Evolutionary conservation across 2,329 filamentous ascomycete genomes (phyloP).

Genomic region (Trichoderma oligosporum): DNA sequence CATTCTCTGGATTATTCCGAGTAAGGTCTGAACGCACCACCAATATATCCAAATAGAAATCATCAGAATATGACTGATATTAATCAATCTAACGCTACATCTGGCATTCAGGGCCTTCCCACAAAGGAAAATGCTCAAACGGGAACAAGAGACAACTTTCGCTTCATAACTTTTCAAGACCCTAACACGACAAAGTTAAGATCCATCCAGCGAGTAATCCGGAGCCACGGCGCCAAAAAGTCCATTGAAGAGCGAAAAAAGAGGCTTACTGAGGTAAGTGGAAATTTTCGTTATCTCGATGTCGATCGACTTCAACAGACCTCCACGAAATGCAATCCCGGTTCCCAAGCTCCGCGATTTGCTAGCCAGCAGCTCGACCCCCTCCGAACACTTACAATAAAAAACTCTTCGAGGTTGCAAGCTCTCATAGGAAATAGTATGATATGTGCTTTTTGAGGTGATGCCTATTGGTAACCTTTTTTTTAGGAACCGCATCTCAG

Average conservation of each 20-base stretch:
- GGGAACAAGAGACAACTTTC: background rate
- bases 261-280: background rate
- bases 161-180: background rate
- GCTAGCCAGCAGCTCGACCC: background rate
- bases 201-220: background rate
- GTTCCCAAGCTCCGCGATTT: background rate
- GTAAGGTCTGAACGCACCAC: background rate
- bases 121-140: background rate
- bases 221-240: background rate
- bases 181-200: background rate
- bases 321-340: background rate
- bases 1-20: background rate
- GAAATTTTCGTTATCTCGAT: background rate
- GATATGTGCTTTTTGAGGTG: background rate
- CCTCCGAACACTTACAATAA: background rate
- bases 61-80: background rate
- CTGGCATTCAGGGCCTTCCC: background rate
- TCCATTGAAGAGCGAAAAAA: background rate
- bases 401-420: background rate
- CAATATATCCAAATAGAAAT: background rate
- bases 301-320: background rate
- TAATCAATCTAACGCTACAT: background rate
- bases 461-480: background rate
- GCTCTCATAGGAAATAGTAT: background rate
- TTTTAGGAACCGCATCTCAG: background rate